phyloP scores from a whole-genome alignment of 2,329 filamentous ascomycete genomes.

The Paraconiothyrium sp. region DNA sequence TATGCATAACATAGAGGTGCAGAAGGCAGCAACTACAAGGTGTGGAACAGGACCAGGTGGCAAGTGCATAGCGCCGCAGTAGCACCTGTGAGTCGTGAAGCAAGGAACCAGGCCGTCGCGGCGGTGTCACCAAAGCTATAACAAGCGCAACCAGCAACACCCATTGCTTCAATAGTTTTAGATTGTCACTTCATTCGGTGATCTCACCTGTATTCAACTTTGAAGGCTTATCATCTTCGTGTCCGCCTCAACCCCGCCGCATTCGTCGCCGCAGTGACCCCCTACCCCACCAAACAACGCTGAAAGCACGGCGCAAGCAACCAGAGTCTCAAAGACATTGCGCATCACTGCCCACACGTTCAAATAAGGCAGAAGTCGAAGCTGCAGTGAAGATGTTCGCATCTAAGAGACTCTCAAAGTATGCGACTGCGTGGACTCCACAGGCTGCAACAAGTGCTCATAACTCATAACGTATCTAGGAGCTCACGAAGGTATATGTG shows the following conservation, averaged over 20 bases:
- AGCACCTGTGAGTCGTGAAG: constrained; percentile 1
- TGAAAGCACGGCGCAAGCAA: neutral
- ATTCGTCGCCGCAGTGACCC: neutral
- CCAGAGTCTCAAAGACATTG: neutral
- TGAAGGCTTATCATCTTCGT: neutral
- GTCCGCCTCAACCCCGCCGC: constrained; percentile 4
- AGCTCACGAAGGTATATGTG: constrained; percentile 63
- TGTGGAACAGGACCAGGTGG: neutral
- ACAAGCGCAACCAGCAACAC: constrained; percentile 10
- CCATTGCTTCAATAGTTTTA: neutral
- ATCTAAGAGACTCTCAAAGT: constrained; percentile 60
- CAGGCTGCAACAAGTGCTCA: constrained; percentile 29
- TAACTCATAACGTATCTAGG: constrained; percentile 50
- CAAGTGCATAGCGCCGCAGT: constrained; percentile 8
- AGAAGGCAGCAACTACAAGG: neutral
- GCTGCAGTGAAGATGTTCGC: constrained; percentile 57
- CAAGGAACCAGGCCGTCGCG: constrained; percentile 8
- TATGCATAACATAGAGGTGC: neutral
- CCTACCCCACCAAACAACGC: constrained; percentile 11
- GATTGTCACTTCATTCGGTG: neutral
- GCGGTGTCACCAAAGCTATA: constrained; percentile 6
- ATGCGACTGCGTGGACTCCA: constrained; percentile 17
- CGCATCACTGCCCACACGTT: neutral
- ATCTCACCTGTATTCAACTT: neutral
- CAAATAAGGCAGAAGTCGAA: neutral